Evolutionary conservation across 768 basidiomycete genomes (phyloP), one percentile per base, ranked within the genome.

Genomic region (Ephemerocybe angulata): DNA sequence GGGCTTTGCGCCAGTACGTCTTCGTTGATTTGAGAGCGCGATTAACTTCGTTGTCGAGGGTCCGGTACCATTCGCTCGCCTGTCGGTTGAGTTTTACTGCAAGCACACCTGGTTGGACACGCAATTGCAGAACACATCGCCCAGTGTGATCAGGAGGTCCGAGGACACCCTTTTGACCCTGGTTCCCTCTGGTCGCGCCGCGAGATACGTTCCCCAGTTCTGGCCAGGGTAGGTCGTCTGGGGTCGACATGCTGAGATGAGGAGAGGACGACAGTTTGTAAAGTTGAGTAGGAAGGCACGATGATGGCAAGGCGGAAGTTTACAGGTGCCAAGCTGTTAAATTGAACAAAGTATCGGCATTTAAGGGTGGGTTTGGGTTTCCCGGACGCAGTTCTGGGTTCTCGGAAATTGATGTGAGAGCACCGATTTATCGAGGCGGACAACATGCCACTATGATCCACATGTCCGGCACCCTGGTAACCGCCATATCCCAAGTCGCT

Each of bases 141-240:
- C 87, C 88, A 28, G 88, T 86, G 50, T 78, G 73, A 73, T 90
- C 88, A 22, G 88, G 76, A 55, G 82, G 77, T 19, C 87, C 82
- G 29, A 90, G 72, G 41, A 84, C 86, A 58, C 89, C 89, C 66
- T 91, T 91, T 67, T 90, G 87, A 47, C 89, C 89, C 77, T 90
- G 89, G 70, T 91, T 91, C 57, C 88, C 88, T 66, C 89, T 72
- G 48, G 89, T 90, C 24, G 89, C 89, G 46, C 89, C 88, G 54
- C 88, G 81, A 53, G 89, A 89, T 60, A 91, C 87, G 64, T 90
- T 91, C 58, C 88, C 89, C 58, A 89, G 77, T 70, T 91, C 88
- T 59, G 88, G 88, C 88, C 88, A 91, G 22, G 88, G 88, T 52
- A 90, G 78, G 76, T 91, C 88, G 75, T 91, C 89, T 59, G 79